Evolutionary conservation across 139 green algal genomes (phyloP), one percentile per base, ranked within the genome.

Genomic region (Yamagishiella unicocca): DNA sequence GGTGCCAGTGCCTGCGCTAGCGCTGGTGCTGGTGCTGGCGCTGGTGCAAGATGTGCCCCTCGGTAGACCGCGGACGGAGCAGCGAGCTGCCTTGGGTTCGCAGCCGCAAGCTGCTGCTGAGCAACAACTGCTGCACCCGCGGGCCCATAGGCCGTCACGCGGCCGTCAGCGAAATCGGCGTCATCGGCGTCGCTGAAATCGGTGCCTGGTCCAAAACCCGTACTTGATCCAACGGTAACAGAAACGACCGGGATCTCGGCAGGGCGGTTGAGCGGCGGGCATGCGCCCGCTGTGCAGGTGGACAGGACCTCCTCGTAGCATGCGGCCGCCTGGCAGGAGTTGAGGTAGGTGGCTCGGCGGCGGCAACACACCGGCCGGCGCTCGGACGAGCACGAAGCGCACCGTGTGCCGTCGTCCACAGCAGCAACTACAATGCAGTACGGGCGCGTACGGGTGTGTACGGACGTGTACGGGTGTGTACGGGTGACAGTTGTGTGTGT

Each of bases 321-420:
- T 3, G 35, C 21, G 7, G 25, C 2, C 12, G 76, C 76, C 27
- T 29, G 33, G 76, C 76, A 83, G 53, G 37, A 4, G 33, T 71
- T 72, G 53, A 21, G 19, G 76, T 83, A 83, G 21, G 76, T 83
- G 33, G 35, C 76, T 22, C 76, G 76, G 50, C 53, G 35, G 54
- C 76, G 76, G 76, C 76, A 83, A 54, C 76, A 83, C 25, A 83
- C 76, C 21, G 38, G 50, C 33, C 71, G 25, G 53, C 19, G 50
- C 33, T 46, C 24, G 43, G 75, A 5, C 19, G 75, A 33, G 45
- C 72, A 80, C 24, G 31, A 14, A 7, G 72, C 72, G 25, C 72
- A 80, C 33, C 8, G 27, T 29, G 62, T 27, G 5, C 29, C 43
- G 43, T 42, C 7, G n/a, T 62, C 43, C 8, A 55, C 1, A 40